A percentile compares a stretch with the other conserved stretches of the same genome.
Evolutionary conservation across 352 stramenopile genomes (phyloP).

Genomic region (Albugo candida): DNA sequence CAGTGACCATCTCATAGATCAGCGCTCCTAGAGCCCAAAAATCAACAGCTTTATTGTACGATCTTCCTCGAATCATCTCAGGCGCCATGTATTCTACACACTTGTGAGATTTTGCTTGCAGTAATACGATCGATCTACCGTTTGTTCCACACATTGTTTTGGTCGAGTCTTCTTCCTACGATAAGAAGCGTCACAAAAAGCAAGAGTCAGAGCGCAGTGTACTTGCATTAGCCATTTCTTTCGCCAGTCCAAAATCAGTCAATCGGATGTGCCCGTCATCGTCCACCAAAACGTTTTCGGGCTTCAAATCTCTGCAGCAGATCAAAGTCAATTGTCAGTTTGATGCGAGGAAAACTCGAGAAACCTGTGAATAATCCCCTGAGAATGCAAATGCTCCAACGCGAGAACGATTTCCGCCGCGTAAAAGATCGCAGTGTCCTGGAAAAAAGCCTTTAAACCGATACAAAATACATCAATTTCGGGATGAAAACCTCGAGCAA

Average conservation of each 20-base stretch:
- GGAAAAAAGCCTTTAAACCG: background rate
- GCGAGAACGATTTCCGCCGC: constrained; percentile 69
- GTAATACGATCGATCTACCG: constrained; percentile 12
- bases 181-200: constrained; percentile 1
- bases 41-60: constrained; percentile 74
- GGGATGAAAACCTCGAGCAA: constrained; percentile 20
- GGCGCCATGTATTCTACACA: constrained; percentile 67
- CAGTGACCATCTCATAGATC: constrained; percentile 77
- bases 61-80: constrained; percentile 69
- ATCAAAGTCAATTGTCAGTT: background rate
- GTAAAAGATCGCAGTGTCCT: constrained; percentile 47
- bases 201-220: background rate
- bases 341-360: background rate
- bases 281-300: constrained; percentile 68
- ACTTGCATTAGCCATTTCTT: constrained; percentile 48
- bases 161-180: constrained; percentile 42
- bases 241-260: constrained; percentile 72
- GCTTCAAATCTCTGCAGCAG: constrained; percentile 50
- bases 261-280: constrained; percentile 64
- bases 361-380: constrained; percentile 61
- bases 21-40: constrained; percentile 70
- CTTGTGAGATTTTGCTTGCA: background rate
- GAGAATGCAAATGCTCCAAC: constrained; percentile 51
- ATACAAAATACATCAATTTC: background rate
- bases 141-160: constrained; percentile 74